phyloP scores from a whole-genome alignment of 2,329 filamentous ascomycete species.

The Colletotrichum sp. region DNA sequence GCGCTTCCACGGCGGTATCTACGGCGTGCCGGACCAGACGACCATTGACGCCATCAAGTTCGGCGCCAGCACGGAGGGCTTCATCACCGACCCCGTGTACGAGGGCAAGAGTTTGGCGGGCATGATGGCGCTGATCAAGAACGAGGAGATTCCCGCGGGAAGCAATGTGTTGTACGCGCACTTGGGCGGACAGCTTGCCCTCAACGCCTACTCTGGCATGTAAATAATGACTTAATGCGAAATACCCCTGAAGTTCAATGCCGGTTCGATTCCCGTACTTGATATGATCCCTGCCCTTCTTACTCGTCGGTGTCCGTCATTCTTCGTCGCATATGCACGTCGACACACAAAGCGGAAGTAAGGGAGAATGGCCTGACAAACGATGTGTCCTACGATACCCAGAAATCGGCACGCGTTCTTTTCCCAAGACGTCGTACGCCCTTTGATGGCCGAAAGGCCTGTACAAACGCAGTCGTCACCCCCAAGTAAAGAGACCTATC shows the following conservation, averaged over 20 bases:
- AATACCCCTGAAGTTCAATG: not conserved
- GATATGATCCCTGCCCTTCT: too few species aligned
- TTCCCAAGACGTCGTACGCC: too few species aligned
- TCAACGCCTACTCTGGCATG: slow-evolving; percentile 66
- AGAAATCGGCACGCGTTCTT: too few species aligned
- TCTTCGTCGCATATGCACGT: too few species aligned
- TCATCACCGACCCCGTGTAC: slow-evolving; percentile 79
- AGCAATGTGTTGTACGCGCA: slow-evolving; percentile 77
- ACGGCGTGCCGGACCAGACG: slow-evolving; percentile 69
- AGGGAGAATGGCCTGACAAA: too few species aligned
- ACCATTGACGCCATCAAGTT: slow-evolving; percentile 74
- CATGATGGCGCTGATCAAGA: slow-evolving; percentile 71
- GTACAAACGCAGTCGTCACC: too few species aligned
- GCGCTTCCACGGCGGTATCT: slow-evolving; percentile 69
- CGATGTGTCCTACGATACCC: too few species aligned
- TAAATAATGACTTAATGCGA: not conserved
- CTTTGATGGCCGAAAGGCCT: too few species aligned
- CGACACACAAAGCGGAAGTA: too few species aligned
- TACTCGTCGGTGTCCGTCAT: not conserved
- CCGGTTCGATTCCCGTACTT: not conserved
- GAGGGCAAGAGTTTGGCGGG: slow-evolving; percentile 78
- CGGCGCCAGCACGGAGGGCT: slow-evolving; percentile 70
- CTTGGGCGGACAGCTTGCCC: slow-evolving; percentile 71
- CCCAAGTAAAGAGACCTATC: too few species aligned
- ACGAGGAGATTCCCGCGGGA: slow-evolving; percentile 60